Evolutionary conservation across 129 eudicot genomes (phyloP).

Genomic region (Daucus carota): DH1_v3.0 NC_030384.2:19458501-19459000

Average conservation of each 20-base stretch:
- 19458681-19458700: constrained; percentile 57
- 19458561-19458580: not conserved
- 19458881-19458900: not conserved
- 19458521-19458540: not conserved
- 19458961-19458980: not conserved
- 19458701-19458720: constrained; percentile 93
- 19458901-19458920: not conserved
- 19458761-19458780: not conserved
- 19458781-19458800: not conserved
- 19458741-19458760: not conserved
- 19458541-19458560: not conserved
- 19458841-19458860: not conserved
- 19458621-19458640: not conserved
- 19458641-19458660: not conserved
- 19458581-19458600: not conserved
- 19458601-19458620: not conserved
- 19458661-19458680: constrained; percentile 16
- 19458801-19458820: not conserved
- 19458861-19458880: not conserved
- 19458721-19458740: constrained; percentile 76
- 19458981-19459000: not conserved
- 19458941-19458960: not conserved
- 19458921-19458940: not conserved
- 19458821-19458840: not conserved
- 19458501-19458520: not conserved